A percentile compares a stretch with the other conserved stretches of the same genome.
Conservation (phyloP, 2,329 filamentous ascomycete species). For the Zasmidium angulare region DNA sequence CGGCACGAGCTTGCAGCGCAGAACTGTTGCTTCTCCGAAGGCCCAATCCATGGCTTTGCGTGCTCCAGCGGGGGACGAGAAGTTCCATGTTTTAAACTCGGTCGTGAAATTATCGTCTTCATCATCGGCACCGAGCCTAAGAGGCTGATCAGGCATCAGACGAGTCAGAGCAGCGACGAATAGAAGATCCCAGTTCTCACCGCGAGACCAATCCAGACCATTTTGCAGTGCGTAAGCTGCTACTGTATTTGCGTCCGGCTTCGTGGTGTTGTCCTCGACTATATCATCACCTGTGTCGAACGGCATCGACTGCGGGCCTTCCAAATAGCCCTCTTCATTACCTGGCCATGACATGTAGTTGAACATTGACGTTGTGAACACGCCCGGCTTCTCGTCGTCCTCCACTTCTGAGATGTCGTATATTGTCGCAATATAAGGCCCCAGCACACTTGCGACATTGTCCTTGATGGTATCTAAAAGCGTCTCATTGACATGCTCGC, state of each 20-base stretch:
- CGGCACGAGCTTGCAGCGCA: constrained; percentile 6
- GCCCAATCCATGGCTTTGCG: constrained; percentile 10
- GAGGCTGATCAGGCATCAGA: background rate
- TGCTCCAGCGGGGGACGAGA: background rate
- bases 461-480: background rate
- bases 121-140: background rate
- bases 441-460: background rate
- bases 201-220: background rate
- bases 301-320: background rate
- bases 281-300: background rate
- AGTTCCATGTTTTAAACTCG: background rate
- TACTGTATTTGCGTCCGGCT: background rate
- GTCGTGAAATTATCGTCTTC: background rate
- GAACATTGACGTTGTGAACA: constrained; percentile 7
- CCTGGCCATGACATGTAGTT: constrained; percentile 13
- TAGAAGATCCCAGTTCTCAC: background rate
- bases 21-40: constrained; percentile 5
- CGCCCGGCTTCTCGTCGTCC: background rate
- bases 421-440: background rate
- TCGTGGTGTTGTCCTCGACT: background rate
- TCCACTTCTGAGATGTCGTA: background rate
- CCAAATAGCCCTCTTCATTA: background rate
- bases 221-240: background rate
- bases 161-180: background rate
- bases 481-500: background rate